Base-by-base conservation (phyloP, 208 protist species). In the Leishmania major region DNA sequence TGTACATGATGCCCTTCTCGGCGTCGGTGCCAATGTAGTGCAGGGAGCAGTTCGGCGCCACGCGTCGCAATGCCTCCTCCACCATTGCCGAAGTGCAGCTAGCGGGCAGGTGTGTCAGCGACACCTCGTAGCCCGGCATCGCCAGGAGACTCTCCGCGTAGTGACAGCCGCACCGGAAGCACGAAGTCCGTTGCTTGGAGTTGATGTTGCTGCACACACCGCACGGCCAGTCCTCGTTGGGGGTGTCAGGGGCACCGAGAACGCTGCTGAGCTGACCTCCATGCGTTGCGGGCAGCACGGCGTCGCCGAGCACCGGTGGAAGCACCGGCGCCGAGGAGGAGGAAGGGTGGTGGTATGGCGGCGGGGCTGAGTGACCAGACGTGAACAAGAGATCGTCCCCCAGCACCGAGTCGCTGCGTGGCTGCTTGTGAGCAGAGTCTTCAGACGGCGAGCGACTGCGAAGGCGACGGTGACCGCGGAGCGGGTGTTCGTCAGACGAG, bases 171-270 rank as follows among this genome's bases (percentile, higher is more conserved):
- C 94, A 97, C 35, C 94, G 87, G 73, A 90, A 96, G 84, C 94
- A 97, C 37, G 77, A 81, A 37, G 86, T 77, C 10, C 94, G 92
- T 77, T 92, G 80, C 60, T 78, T 59, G 0, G 92, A 95, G 81
- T 97, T 97, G 64, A 88, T 88, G 77, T 97, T 97, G 81, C 92
- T 94, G 84, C 94, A 97, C 45, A 97, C 90, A 19, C 89, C 89
- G 76, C 94, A 97, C n/a, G 91, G 82, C 94, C 94, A 97, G 69
- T 96, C 94, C 6, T 79, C 78, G 19, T 49, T 64, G 1, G 94
- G 92, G 6, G 67, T 83, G 25, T 73, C 78, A 28, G 78, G 62
- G 37, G 82, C 60, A 55, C 67, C 60, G 71, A 76, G 51, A 25
- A 81, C 64, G 31, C 75, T 80, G 43, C 15, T 19, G 31, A n/a